Percentiles rank a stretch among this genome's conserved stretches.
phyloP scores from a whole-genome alignment of 139 green algal genomes.

The Pedinophyceae sp. region DNA sequence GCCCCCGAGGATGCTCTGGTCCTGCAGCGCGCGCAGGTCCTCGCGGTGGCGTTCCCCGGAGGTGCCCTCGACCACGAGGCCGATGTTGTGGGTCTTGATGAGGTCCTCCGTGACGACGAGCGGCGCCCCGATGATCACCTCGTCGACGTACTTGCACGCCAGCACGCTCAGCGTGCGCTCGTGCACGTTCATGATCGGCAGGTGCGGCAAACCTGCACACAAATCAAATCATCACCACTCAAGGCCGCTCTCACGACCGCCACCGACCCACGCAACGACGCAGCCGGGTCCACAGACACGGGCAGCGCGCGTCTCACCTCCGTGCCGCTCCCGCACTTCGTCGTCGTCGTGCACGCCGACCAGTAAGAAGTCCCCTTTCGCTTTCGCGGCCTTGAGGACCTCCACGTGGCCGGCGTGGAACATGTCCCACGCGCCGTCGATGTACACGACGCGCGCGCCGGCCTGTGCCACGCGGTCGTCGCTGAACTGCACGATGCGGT shows the following conservation, averaged over 20 bases:
- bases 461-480: slow-evolving; percentile 2
- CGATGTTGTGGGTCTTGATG: slow-evolving; percentile 93
- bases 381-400: slow-evolving; percentile 65
- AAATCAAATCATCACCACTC: background rate
- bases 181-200: slow-evolving; percentile 96
- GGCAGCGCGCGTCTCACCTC: background rate
- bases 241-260: background rate
- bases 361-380: slow-evolving; percentile 84
- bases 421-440: slow-evolving; percentile 95
- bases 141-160: slow-evolving; percentile 88
- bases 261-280: background rate
- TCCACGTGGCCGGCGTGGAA: slow-evolving; percentile 94
- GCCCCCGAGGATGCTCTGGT: background rate
- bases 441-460: slow-evolving; percentile 78
- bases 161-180: slow-evolving; percentile 87
- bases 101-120: slow-evolving; percentile 63
- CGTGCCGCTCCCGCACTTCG: slow-evolving; percentile 55
- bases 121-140: slow-evolving; percentile 79
- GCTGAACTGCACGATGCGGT: slow-evolving; percentile 82
- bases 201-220: slow-evolving; percentile 33
- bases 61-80: slow-evolving; percentile 66
- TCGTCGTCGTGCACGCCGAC: slow-evolving; percentile 93
- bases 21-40: slow-evolving; percentile 2
- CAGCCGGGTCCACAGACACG: background rate
- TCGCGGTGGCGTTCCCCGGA: slow-evolving; percentile 25